Evolutionary conservation across 345 rosid genomes (phyloP).

Genomic region (Camelina neglecta): DNA sequence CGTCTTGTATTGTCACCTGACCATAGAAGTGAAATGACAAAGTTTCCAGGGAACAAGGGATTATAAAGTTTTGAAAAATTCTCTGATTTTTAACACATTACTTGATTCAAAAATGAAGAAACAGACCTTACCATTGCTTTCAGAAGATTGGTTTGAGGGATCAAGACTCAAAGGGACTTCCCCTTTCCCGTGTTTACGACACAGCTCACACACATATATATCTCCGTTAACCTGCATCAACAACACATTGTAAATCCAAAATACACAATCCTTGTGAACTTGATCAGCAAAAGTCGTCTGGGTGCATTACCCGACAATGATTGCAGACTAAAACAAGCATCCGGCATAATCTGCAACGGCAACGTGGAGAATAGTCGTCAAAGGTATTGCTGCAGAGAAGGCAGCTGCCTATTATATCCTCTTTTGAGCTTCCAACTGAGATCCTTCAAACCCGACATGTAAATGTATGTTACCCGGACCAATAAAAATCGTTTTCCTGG

Average conservation of each 20-base stretch:
- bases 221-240: conserved; percentile 59
- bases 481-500: not conserved
- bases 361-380: conserved; percentile 86
- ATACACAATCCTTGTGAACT: not conserved
- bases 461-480: not conserved
- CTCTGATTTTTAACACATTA: not conserved
- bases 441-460: conserved; percentile 56
- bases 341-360: conserved; percentile 77
- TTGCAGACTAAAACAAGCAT: conserved; percentile 95
- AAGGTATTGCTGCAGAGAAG: conserved; percentile 70
- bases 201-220: conserved; percentile 76
- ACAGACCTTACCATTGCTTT: conserved; percentile 72
- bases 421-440: conserved; percentile 82
- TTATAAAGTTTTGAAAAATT: not conserved
- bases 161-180: conserved; percentile 38
- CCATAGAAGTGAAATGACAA: conserved; percentile 6
- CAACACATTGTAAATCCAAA: conserved; percentile 17
- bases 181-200: conserved; percentile 68
- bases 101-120: not conserved
- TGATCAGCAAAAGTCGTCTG: not conserved
- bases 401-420: conserved; percentile 67
- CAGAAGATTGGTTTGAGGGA: conserved; percentile 38
- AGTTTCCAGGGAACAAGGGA: not conserved
- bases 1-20: conserved; percentile 52
- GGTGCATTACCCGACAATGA: conserved; percentile 63